phyloP scores from a whole-genome alignment of 352 stramenopile species.

The Lagenidium sp. region DNA sequence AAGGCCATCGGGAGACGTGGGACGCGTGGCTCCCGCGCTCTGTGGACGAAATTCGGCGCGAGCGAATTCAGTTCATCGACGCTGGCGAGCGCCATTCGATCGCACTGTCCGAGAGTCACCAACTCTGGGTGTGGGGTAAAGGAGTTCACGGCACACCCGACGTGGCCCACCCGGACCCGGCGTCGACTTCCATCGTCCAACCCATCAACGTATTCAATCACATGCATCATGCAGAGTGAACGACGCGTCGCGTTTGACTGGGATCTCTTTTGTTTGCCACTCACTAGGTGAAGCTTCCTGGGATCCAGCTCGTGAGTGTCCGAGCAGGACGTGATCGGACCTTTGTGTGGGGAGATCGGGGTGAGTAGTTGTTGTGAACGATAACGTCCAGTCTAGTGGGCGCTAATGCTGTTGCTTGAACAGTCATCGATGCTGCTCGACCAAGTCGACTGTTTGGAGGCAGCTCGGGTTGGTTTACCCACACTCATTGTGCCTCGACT shows the following conservation, averaged over 20 bases:
- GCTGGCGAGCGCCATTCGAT: conserved; percentile 60
- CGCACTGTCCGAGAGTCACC: conserved; percentile 43
- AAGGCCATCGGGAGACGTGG: conserved; percentile 72
- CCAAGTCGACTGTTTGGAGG: too few relatives aligned
- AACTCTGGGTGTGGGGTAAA: conserved; percentile 73
- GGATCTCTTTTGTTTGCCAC: too few relatives aligned
- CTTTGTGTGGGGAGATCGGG: conserved; percentile 74
- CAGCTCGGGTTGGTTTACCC: too few relatives aligned
- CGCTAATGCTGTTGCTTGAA: too few relatives aligned
- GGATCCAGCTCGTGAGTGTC: conserved; percentile 43
- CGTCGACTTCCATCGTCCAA: conserved; percentile 41
- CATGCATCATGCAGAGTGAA: background rate
- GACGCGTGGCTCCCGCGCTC: conserved; percentile 40
- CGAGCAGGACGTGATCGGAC: conserved; percentile 50
- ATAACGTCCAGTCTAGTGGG: too few relatives aligned
- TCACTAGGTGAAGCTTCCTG: conserved; percentile 35
- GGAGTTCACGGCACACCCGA: conserved; percentile 50
- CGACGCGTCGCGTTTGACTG: too few relatives aligned
- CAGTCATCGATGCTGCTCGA: too few relatives aligned
- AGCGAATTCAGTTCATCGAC: conserved; percentile 51
- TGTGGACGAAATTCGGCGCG: conserved; percentile 54
- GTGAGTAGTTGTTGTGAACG: too few relatives aligned
- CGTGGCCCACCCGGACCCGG: conserved; percentile 22
- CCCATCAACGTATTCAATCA: conserved; percentile 39
- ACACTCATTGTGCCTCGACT: too few relatives aligned